Percentiles rank a stretch among this genome's conserved stretches.
Evolutionary conservation across 805 yeast species (phyloP).

Genomic region (Scheffersomyces lignosus): DNA sequence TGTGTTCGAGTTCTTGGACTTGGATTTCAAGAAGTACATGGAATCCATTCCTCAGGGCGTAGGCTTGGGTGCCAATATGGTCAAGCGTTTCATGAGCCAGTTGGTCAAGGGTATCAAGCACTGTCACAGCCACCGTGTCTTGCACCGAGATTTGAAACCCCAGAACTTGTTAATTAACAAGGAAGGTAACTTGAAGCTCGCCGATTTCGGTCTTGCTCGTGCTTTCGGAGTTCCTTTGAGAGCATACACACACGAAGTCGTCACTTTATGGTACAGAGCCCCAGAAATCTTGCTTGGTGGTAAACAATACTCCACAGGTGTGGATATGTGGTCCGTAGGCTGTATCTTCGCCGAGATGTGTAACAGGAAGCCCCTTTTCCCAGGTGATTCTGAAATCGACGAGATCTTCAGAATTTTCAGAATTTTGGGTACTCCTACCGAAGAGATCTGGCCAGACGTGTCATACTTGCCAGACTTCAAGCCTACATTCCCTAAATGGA

Average conservation of each 20-base stretch:
- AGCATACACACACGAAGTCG: conserved; percentile 97
- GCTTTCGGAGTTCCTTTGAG: conserved; percentile 97
- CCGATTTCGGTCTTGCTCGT: conserved; percentile 89
- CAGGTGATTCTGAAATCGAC: conserved; percentile 97
- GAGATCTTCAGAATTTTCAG: conserved; percentile 93
- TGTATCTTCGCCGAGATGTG: conserved; percentile 98
- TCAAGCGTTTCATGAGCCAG: conserved; percentile 91
- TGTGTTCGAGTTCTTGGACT: conserved; percentile 90
- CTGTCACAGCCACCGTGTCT: conserved; percentile 91
- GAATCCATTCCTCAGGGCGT: conserved; percentile 90
- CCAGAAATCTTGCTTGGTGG: conserved; percentile 97
- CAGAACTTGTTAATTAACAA: conserved; percentile 93
- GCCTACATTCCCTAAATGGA: conserved; percentile 91
- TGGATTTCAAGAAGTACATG: conserved; percentile 96
- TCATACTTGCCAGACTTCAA: conserved; percentile 88
- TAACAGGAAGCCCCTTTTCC: conserved; percentile 89
- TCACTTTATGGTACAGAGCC: conserved; percentile 95
- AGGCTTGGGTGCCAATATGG: conserved; percentile 86
- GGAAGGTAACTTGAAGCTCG: conserved; percentile 76
- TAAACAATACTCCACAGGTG: conserved; percentile 95
- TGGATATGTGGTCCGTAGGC: conserved; percentile 98
- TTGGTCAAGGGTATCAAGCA: conserved; percentile 86
- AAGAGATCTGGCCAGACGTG: conserved; percentile 93
- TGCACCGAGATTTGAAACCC: conserved; percentile 95
- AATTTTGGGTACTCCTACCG: conserved; percentile 91